Evolutionary conservation across 345 rosid species (phyloP), one percentile per base, ranked within the genome.

Genomic region (Linum tenue): DNA sequence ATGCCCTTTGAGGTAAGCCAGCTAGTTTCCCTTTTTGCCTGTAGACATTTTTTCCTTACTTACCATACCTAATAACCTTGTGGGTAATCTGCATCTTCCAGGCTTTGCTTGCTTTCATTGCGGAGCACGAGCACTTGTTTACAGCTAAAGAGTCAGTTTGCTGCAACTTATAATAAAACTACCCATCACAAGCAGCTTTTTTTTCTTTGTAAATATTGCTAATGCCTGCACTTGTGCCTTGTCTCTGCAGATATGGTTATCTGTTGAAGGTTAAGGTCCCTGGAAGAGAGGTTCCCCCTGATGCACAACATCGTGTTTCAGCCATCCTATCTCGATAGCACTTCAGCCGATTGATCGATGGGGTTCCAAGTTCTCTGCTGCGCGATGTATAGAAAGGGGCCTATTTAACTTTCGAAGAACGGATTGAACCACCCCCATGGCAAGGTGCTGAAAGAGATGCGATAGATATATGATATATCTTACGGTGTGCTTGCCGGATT

Each of bases 1-100:
- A 88, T 95, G 97, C 95, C 96, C 71, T 91, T 76, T 71, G 99
- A 95, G 89, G 99, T 81, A 82, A 83, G 88, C 57, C 67, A 57
- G 57, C 58, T 38, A 17, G 70, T 56, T 37, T 40, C 4, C 6
- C 17, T 36, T 70, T 15, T 56, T 1, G 4, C 50, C 2, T 5
- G 41, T 16, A 55, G 51, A n/a, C 12, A 16, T 38, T 53, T 62
- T 22, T 35, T 14, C 1, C 6, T 66, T 44, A 2, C 12, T 44
- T 7, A 37, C 67, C 7, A 10, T 55, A 38, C 37, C 64, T 69
- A 63, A 66, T 6, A 37, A 38, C 15, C 4, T 7, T 31, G 2
- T 66, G 42, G 2, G 59, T 38, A 66, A 7, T 55, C 14, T 62
- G 69, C 35, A 44, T 44, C 69, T 67, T 72, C 53, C 89, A 90